Evolutionary conservation across 495 filamentous ascomycete species (phyloP).

Genomic region (Bacidia rubella): DNA sequence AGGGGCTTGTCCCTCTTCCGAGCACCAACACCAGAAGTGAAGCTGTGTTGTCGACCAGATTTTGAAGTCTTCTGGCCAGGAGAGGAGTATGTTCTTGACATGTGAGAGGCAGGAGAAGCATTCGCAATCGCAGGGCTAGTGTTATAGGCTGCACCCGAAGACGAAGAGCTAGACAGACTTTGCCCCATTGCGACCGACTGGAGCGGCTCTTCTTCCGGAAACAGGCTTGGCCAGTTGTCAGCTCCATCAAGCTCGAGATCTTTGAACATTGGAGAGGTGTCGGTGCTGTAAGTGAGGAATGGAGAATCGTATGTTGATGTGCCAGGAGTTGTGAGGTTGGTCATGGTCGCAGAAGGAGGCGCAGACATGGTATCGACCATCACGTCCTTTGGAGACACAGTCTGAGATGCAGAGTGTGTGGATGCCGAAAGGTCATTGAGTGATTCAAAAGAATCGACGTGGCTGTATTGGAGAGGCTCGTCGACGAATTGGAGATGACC

Average conservation of each 20-base stretch:
- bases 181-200: constrained; percentile 27
- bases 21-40: constrained; percentile 53
- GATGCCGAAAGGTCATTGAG: constrained; percentile 23
- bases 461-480: constrained; percentile 3
- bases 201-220: constrained; percentile 22
- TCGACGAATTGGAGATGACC: constrained; percentile 6
- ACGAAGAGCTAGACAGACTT: constrained; percentile 19
- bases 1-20: constrained; percentile 67
- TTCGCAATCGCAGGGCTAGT: constrained; percentile 24
- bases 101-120: constrained; percentile 22
- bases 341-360: constrained; percentile 71
- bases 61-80: constrained; percentile 31
- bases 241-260: constrained; percentile 48
- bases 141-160: constrained; percentile 19
- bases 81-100: constrained; percentile 28
- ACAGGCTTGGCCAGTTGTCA: constrained; percentile 22
- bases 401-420: constrained; percentile 26
- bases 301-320: constrained; percentile 59
- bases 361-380: constrained; percentile 60
- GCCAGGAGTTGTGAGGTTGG: constrained; percentile 71
- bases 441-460: constrained; percentile 6
- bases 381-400: constrained; percentile 78
- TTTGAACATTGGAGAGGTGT: constrained; percentile 60
- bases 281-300: constrained; percentile 44
- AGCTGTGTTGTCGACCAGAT: constrained; percentile 37